Conservation (phyloP, 2,329 filamentous ascomycete genomes). For the Scytalidium sp. region DNA sequence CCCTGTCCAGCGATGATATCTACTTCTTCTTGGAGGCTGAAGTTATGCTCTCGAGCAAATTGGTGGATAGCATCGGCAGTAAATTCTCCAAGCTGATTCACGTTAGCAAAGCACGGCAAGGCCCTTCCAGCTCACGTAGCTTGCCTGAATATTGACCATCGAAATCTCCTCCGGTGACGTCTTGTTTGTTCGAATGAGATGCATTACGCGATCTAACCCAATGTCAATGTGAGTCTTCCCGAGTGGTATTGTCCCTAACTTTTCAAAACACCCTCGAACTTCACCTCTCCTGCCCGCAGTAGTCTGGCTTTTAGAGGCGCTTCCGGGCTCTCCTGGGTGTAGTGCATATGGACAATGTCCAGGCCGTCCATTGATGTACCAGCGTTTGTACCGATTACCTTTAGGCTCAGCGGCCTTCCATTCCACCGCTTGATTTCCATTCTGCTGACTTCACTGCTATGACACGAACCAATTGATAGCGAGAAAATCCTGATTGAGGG, state of each 20-base stretch:
- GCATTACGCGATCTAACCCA: constrained; percentile 16
- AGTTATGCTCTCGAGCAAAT: constrained; percentile 16
- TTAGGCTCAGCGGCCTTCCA: constrained; percentile 8
- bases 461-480: too few relatives aligned
- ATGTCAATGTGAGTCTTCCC: too few relatives aligned
- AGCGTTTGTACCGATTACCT: constrained; percentile 15
- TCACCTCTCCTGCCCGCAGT: constrained; percentile 17
- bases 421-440: too few relatives aligned
- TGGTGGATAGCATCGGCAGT: constrained; percentile 15
- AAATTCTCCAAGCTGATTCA: constrained; percentile 14
- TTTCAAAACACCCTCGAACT: constrained; percentile 16
- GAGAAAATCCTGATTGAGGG: too few relatives aligned
- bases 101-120: background rate
- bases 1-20: constrained; percentile 24
- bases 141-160: constrained; percentile 20
- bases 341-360: constrained; percentile 22
- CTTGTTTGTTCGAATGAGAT: constrained; percentile 19
- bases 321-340: constrained; percentile 20
- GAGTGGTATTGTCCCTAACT: too few relatives aligned
- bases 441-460: too few relatives aligned
- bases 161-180: constrained; percentile 23
- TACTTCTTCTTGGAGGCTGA: constrained; percentile 17
- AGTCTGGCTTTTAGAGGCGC: constrained; percentile 18
- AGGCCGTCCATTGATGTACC: constrained; percentile 28
- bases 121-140: too few relatives aligned